These are phyloP conservation scores for Tephrocybe sp. DNA, from an alignment of 768 basidiomycete genomes.

Conservation along the genomic window DNA sequence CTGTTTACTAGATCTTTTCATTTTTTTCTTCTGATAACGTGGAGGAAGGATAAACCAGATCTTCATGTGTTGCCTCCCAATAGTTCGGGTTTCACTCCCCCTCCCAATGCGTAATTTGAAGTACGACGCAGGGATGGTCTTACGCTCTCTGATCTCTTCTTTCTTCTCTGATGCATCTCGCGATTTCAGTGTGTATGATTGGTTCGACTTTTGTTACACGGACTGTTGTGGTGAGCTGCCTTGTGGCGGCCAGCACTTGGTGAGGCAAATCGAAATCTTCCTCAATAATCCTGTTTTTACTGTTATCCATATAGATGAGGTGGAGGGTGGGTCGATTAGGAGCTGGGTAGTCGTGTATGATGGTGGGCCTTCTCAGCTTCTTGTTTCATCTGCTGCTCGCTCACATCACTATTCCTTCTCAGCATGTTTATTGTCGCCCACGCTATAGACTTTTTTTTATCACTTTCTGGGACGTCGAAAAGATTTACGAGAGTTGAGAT, in stretches of 20 bases:
- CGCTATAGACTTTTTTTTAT: constrained; percentile 2
- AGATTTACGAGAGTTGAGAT: too few relatives aligned
- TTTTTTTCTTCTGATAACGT: too few relatives aligned
- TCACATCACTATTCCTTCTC: neutral
- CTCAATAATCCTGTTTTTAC: neutral
- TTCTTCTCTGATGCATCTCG: neutral
- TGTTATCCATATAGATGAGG: neutral
- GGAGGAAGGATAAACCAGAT: too few relatives aligned
- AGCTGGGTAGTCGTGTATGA: constrained; percentile 1
- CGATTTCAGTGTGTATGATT: neutral
- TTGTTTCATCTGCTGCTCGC: neutral
- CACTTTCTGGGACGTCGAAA: neutral
- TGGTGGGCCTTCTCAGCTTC: constrained; percentile 2
- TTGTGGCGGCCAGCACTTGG: neutral
- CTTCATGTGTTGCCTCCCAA: neutral
- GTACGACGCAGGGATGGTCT: too few relatives aligned
- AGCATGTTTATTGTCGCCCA: constrained; percentile 1
- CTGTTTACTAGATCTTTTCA: neutral
- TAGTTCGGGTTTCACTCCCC: neutral
- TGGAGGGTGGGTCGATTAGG: neutral
- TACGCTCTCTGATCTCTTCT: neutral
- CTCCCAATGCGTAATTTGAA: too few relatives aligned
- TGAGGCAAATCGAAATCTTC: too few relatives aligned
- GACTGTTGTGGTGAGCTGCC: neutral
- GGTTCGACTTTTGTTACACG: neutral